Evolutionary conservation across 1,139 yeast species (phyloP), one percentile per base, ranked within the genome.

Genomic region (Geotrichum australiense): DNA sequence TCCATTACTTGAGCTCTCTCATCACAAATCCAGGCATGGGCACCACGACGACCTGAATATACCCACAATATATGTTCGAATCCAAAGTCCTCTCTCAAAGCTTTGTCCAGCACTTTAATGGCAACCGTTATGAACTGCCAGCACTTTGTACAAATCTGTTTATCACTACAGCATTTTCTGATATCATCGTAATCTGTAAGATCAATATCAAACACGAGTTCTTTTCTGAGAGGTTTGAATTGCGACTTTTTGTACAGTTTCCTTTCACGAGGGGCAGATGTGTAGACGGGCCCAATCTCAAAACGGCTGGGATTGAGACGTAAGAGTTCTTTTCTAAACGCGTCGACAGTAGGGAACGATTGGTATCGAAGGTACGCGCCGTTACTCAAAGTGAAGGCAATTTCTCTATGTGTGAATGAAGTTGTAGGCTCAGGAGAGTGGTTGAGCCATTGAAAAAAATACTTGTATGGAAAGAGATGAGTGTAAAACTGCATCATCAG

Each of bases 11-110:
- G 69, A 0, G 96, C 96, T 39, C 89, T 68, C 42, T 74, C 64
- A 59, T 93, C 98, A 62, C 96, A 84, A 20, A 91, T 73, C 99
- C 99, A 91, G 54, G 97, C 94, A 70, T 91, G 99, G 20, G 94
- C 96, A 62, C 99, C 99, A 73, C 99, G 83, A 69, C 99, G 80
- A 37, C 99, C 99, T 0, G 96, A 86, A 59, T 86, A 91, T 2
- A 91, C 96, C 98, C 98, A 91, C 36, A 91, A 68, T 57, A 87
- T 68, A 59, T 86, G 80, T 44, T 78, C 66, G 61, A 86, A 89
- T 0, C 96, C 97, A 64, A 93, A 91, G 62, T 91, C 98, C 39
- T 86, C 85, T 43, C 76, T 67, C 44, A 91, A 67, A 0, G 94
- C 81, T 1, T 64, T 57, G 46, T 84, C 87, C 47, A 93, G 66